These are phyloP conservation scores for Penicillium sp. DNA, from an alignment of 2,329 filamentous ascomycete species.

Conservation along the genomic window DNA sequence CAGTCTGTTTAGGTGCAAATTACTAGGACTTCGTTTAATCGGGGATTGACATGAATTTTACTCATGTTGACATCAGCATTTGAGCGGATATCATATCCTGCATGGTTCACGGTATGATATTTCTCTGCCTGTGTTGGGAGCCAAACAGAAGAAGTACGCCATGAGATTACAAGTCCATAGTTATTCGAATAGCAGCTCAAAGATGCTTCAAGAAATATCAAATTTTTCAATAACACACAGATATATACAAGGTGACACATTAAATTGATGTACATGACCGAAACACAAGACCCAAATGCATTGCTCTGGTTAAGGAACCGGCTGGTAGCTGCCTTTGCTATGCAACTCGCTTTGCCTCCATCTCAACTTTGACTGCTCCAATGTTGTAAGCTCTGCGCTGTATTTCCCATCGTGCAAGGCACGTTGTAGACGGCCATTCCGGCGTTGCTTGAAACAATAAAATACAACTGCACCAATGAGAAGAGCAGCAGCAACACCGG, in stretches of 20 bases:
- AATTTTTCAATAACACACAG: not conserved
- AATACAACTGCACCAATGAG: constrained; percentile 4
- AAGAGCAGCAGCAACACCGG: constrained; percentile 3
- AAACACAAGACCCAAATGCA: not conserved
- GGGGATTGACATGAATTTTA: too few species aligned
- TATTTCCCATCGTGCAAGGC: constrained; percentile 9
- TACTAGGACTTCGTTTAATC: too few species aligned
- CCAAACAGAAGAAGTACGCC: not conserved
- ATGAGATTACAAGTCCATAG: not conserved
- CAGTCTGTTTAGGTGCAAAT: not conserved
- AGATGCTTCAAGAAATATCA: not conserved
- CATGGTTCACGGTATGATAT: not conserved
- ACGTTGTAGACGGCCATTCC: constrained; percentile 12
- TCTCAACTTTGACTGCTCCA: constrained; percentile 8
- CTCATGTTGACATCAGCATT: not conserved
- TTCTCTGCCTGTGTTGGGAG: not conserved
- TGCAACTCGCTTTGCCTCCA: constrained; percentile 16
- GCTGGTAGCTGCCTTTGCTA: constrained; percentile 10
- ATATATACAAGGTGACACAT: not conserved
- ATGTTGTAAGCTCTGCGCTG: constrained; percentile 6
- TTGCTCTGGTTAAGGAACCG: not conserved
- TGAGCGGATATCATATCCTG: not conserved
- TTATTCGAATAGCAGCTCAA: not conserved
- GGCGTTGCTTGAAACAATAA: constrained; percentile 14
- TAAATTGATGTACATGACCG: not conserved